These are phyloP conservation scores for Cryptococcus sp. DNA, from an alignment of 1,284 basidiomycete species.

Conservation along the genomic window DNA sequence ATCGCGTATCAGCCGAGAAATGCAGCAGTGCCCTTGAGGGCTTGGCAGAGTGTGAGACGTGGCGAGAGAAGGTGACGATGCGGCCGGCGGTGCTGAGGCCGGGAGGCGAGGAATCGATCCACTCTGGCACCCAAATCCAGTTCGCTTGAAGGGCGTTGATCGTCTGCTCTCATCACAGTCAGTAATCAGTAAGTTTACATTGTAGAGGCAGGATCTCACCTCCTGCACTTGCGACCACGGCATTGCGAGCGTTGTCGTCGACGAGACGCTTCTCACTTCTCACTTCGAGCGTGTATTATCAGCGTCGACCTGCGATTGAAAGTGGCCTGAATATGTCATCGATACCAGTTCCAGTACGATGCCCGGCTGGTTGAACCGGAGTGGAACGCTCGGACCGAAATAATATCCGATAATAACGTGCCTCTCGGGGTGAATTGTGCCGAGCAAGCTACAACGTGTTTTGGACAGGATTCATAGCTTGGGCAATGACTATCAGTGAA, in stretches of 20 bases:
- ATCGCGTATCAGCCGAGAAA: slow-evolving; percentile 36
- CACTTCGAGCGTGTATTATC: no score
- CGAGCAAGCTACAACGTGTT: no score
- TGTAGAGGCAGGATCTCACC: background rate
- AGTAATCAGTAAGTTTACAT: background rate
- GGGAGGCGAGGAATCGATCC: slow-evolving; percentile 21
- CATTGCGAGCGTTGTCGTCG: background rate
- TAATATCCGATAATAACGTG: no score
- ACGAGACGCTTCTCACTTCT: no score
- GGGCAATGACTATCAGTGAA: no score
- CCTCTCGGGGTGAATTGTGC: no score
- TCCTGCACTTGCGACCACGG: background rate
- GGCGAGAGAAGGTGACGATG: slow-evolving; percentile 26
- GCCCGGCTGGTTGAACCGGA: no score
- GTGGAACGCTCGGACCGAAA: no score
- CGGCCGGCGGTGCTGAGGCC: slow-evolving; percentile 18
- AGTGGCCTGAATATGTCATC: no score
- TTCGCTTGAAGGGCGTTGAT: slow-evolving; percentile 21
- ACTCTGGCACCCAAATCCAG: slow-evolving; percentile 35
- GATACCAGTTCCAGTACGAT: no score
- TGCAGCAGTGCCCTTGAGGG: slow-evolving; percentile 15
- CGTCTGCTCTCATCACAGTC: slow-evolving; percentile 2
- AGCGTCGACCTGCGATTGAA: no score
- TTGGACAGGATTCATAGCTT: no score
- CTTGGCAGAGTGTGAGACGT: slow-evolving; percentile 7